Percentiles rank a stretch among this genome's conserved stretches.
phyloP scores from a whole-genome alignment of 176 grass and related monocot genomes.

The Oryza rufipogon region DNA sequence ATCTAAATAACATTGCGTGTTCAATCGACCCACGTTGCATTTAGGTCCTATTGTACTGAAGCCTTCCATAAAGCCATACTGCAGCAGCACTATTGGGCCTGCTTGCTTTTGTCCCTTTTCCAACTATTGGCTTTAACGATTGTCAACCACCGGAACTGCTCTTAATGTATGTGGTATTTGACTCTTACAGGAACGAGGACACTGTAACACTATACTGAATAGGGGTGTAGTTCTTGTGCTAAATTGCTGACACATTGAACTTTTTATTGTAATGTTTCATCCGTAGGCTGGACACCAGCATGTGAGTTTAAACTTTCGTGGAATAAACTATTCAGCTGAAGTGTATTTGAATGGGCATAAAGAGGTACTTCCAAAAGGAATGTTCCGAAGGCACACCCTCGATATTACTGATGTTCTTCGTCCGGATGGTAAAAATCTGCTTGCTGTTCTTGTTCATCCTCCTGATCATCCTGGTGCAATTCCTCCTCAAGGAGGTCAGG shows the following conservation, averaged over 20 bases:
- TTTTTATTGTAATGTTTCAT: constrained; percentile 20
- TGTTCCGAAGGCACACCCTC: constrained; percentile 90
- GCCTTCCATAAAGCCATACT: neutral
- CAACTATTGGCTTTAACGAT: constrained; percentile 22
- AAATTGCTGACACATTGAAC: neutral
- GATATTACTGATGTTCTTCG: constrained; percentile 84
- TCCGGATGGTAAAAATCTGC: constrained; percentile 80
- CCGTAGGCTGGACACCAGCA: constrained; percentile 76
- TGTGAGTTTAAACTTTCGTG: constrained; percentile 85
- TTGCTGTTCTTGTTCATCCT: constrained; percentile 90
- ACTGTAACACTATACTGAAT: neutral
- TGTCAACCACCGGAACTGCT: constrained; percentile 2
- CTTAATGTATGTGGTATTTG: constrained; percentile 15
- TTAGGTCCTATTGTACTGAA: constrained; percentile 18
- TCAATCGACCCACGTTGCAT: constrained; percentile 12
- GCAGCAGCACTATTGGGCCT: neutral
- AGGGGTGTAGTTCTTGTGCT: neutral
- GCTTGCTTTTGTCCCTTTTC: neutral
- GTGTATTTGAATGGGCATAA: constrained; percentile 88
- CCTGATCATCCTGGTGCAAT: constrained; percentile 96
- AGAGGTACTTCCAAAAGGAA: constrained; percentile 87
- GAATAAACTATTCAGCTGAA: constrained; percentile 94
- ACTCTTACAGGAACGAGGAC: neutral
- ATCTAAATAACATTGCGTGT: neutral
- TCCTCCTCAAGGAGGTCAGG: constrained; percentile 85